Base-by-base conservation (phyloP, 2,329 filamentous ascomycete species). In the Diaporthe vaccinii region DNA sequence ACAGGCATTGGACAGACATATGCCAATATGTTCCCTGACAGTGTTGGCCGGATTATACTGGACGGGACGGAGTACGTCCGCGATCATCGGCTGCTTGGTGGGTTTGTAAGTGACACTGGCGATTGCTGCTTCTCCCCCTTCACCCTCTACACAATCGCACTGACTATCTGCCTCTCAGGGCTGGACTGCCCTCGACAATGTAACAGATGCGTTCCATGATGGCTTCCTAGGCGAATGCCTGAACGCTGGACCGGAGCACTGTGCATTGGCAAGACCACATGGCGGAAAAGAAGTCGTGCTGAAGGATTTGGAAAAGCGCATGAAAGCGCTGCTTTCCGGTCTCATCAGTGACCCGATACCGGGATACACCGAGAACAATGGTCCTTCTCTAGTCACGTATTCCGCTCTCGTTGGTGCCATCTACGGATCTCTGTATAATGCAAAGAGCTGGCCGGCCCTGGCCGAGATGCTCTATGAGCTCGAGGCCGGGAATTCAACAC, bases 1-100 rank as follows among this genome's bases (percentile, higher is more conserved):
- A 89, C 87, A 0, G 86, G 85, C 4, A 89, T 89, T 61, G 88
- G 86, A 0, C 87, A 89, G 79, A 88, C 86, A 0, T 89, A 87
- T 72, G 87, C 86, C 36, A 85, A 84, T 75, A 86, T 89, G 85
- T 89, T 89, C 55, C 87, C 88, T 1, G 78, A 84, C 28, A 85
- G 84, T 58, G 86, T 88, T 0, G 88, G 87, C 0, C 83, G 87
- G 6, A 78, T 89, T 61, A 85, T 89, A 17, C 80, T 89, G 0
- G 87, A 89, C 74, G 87, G 87, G 0, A 87, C 86, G 10, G 85
- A 88, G 76, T 87, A 87, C 72, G 84, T 87, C 4, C 82, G 81
- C 10, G 86, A 89, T 59, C 84, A 88, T 61, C 85, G 87, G 12
- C 75, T 84, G 9, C 81, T 87, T 2, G 87, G 84, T 17, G 87